Evolutionary conservation across 345 rosid species (phyloP), one percentile per base, ranked within the genome.

Genomic region (Gossypium mustelinum): DNA sequence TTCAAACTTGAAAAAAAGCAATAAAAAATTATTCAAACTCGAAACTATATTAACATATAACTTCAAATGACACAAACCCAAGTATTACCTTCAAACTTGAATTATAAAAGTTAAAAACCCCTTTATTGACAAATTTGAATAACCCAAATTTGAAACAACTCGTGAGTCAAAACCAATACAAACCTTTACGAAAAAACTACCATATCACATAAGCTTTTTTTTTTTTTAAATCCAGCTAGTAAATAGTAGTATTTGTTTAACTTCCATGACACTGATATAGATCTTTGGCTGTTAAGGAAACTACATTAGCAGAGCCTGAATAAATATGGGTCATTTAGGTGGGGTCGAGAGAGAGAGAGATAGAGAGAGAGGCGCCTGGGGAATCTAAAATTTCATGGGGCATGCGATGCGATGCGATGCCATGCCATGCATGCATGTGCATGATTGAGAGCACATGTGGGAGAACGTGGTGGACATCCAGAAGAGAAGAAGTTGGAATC

Each of bases 401-500:
- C 41, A 34, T 34, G 41, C 41, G 41, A 34, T 34, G 41, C 41
- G 41, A 34, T 34, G 41, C 41, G 41, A 34, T 34, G 41, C 41
- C 7, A 34, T 34, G 41, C 3, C 60, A 56, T 56, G 63, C 34
- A 59, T 59, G 63, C 64, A 59, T 59, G 64, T 24, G 64, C 25
- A 59, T 59, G 64, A 59, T 78, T 78, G 80, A 75, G 41, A 70
- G 75, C 74, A 66, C 84, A 81, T 73, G 82, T 74, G 80, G 81
- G 77, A 71, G 80, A 83, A 78, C 84, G 86, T 83, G 84, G 74
- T 29, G 78, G 17, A 12, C 62, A 24, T 22, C 63, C 25, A 20
- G 12, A 24, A 22, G 59, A 76, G 41, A 64, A 57, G 56, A 56
- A 73, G 11, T 63, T 77, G 83, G 83, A 82, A 80, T 79, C 84